Percentiles rank a stretch among this genome's conserved stretches.
phyloP scores from a whole-genome alignment of 345 rosid species.

The Turritis glabra region DNA sequence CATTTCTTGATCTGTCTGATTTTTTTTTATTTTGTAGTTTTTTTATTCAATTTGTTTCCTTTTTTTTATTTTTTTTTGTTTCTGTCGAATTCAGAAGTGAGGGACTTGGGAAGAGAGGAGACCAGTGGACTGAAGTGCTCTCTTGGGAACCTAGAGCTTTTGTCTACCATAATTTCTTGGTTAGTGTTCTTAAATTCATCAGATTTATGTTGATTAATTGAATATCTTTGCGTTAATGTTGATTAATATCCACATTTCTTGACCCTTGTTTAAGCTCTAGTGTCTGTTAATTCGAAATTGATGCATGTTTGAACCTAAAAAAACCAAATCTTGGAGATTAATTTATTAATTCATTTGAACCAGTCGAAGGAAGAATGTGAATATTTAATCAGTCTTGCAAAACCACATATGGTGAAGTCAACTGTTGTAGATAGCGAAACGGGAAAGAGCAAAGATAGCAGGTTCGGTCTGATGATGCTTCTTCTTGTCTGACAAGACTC shows the following conservation, averaged over 20 bases:
- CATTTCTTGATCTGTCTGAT: neutral
- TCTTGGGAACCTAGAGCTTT: slow-evolving; percentile 95
- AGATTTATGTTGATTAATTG: neutral
- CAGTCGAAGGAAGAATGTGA: slow-evolving; percentile 92
- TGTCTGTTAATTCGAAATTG: neutral
- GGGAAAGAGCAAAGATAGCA: slow-evolving; percentile 87
- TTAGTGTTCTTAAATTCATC: slow-evolving; percentile 30
- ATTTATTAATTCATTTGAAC: slow-evolving; percentile 10
- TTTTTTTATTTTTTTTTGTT: no score
- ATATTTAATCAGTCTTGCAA: slow-evolving; percentile 77
- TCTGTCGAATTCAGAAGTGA: slow-evolving; percentile 39
- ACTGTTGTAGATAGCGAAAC: slow-evolving; percentile 86
- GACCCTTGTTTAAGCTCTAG: no score
- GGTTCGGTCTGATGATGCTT: slow-evolving; percentile 44
- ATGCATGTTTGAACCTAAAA: slow-evolving; percentile 16
- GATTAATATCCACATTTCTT: no score
- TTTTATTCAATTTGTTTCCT: neutral
- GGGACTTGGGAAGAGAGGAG: slow-evolving; percentile 62
- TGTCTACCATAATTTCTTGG: slow-evolving; percentile 85
- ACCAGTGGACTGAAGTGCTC: slow-evolving; percentile 86
- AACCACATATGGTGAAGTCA: slow-evolving; percentile 84
- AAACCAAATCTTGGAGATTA: neutral
- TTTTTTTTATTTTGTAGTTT: neutral
- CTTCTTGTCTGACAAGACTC: neutral
- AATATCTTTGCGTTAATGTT: no score